Conservation (phyloP, 768 basidiomycete genomes). For the Russula virescens region DNA sequence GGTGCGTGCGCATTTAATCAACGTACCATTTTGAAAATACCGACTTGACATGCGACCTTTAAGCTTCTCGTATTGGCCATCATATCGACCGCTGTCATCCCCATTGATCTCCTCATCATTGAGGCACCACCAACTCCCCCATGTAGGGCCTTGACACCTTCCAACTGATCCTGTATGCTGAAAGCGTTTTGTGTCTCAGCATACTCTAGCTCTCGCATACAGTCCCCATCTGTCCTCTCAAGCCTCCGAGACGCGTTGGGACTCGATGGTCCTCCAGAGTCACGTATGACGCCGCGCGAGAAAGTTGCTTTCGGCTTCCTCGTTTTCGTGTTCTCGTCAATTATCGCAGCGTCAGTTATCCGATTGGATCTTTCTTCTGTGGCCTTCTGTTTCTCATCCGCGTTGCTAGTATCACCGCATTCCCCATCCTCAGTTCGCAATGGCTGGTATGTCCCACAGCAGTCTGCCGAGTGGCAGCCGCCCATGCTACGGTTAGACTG, state of each 20-base stretch:
- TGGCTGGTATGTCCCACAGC: slow-evolving; percentile 47
- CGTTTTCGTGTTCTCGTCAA: slow-evolving; percentile 51
- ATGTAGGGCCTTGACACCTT: slow-evolving; percentile 40
- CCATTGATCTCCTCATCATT: slow-evolving; percentile 55
- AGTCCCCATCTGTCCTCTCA: slow-evolving; percentile 46
- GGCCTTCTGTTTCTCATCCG: background rate
- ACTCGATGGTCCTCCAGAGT: slow-evolving; percentile 34
- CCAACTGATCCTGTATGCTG: background rate
- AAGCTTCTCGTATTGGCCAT: slow-evolving; percentile 70
- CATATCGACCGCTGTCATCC: slow-evolving; percentile 56
- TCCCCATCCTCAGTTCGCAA: slow-evolving; percentile 61
- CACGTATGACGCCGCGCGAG: slow-evolving; percentile 58
- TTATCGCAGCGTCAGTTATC: slow-evolving; percentile 54
- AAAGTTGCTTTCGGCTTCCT: slow-evolving; percentile 66
- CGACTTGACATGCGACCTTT: background rate
- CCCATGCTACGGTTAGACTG: background rate
- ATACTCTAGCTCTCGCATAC: slow-evolving; percentile 54
- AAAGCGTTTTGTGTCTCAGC: slow-evolving; percentile 36
- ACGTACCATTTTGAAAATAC: background rate
- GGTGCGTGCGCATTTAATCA: slow-evolving; percentile 33
- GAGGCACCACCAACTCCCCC: slow-evolving; percentile 70
- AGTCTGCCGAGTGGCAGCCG: background rate
- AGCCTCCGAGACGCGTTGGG: slow-evolving; percentile 52
- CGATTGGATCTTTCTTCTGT: background rate
- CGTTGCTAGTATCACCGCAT: slow-evolving; percentile 47